These are phyloP conservation scores for Pistacia vera DNA, from an alignment of 345 rosid genomes.

Conservation along the genomic window DNA sequence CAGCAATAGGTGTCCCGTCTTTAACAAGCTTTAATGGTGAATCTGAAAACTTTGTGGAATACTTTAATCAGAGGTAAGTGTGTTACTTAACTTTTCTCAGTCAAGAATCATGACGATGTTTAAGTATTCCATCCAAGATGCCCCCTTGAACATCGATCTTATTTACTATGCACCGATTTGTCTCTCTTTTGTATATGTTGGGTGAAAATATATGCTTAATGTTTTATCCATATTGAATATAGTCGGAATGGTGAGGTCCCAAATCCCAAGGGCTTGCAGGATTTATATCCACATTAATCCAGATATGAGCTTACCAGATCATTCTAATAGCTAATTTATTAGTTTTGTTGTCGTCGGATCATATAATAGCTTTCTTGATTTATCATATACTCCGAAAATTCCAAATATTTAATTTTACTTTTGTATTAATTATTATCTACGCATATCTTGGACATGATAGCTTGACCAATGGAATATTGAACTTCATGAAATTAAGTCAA, in stretches of 20 bases:
- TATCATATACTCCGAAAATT: not conserved
- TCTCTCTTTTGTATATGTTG: too few relatives aligned
- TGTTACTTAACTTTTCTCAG: not conserved
- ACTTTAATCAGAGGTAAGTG: not conserved
- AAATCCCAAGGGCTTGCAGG: too few relatives aligned
- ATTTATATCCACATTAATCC: not conserved
- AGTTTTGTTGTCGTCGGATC: not conserved
- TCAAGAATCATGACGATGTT: too few relatives aligned
- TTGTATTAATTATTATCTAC: not conserved
- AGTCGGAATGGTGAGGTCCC: too few relatives aligned
- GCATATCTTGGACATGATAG: not conserved
- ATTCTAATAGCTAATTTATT: not conserved
- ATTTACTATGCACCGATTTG: too few relatives aligned
- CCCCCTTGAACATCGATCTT: too few relatives aligned
- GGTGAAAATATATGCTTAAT: too few relatives aligned
- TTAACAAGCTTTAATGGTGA: not conserved
- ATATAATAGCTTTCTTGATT: not conserved
- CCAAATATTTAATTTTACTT: not conserved
- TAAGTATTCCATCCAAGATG: too few relatives aligned
- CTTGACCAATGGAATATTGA: not conserved
- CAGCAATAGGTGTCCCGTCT: not conserved
- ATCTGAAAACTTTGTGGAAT: not conserved
- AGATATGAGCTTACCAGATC: not conserved
- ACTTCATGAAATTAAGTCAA: not conserved
- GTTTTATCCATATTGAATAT: too few relatives aligned